phyloP scores from a whole-genome alignment of 2,329 filamentous ascomycete species.

The Phaeoacremonium minimum region DNA sequence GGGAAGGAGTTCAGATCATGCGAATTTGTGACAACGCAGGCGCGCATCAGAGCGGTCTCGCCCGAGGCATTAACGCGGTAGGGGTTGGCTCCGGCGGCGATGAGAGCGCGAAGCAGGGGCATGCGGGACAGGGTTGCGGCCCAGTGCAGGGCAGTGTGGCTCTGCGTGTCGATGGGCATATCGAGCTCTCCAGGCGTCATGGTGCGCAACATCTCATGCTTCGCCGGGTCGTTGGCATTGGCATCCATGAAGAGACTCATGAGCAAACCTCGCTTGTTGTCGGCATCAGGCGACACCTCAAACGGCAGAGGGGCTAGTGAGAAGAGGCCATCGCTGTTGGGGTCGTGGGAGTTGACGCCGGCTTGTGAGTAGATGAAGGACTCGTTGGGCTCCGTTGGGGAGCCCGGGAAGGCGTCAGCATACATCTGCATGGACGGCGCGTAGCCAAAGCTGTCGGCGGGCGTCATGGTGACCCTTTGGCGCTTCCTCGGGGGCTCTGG shows the following conservation, averaged over 20 bases:
- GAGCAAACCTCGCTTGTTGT: conserved; percentile 76
- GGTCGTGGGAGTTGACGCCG: conserved; percentile 34
- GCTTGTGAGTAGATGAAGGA: conserved; percentile 66
- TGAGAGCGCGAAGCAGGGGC: conserved; percentile 73
- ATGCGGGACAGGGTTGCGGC: conserved; percentile 88
- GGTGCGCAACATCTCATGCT: conserved; percentile 72
- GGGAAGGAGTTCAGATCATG: conserved; percentile 88
- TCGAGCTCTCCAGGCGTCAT: conserved; percentile 81
- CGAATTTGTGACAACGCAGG: conserved; percentile 90
- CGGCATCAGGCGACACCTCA: conserved; percentile 59
- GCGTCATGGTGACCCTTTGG: conserved; percentile 52
- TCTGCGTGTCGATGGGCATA: conserved; percentile 83
- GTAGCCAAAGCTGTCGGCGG: conserved; percentile 53
- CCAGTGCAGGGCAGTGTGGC: conserved; percentile 93
- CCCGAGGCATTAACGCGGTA: conserved; percentile 84
- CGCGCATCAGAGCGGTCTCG: conserved; percentile 89
- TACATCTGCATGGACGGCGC: conserved; percentile 42
- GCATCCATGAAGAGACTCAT: conserved; percentile 81
- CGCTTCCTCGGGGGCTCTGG: conserved; percentile 81
- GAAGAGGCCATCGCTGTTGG: conserved; percentile 47
- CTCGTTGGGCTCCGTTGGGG: conserved; percentile 76
- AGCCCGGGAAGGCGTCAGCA: conserved; percentile 55
- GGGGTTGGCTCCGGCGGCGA: conserved; percentile 80
- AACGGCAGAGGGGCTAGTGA: conserved; percentile 63
- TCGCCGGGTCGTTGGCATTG: conserved; percentile 61